Conservation (phyloP, 805 yeast genomes). For the Crinitomyces ghanaensis region DNA sequence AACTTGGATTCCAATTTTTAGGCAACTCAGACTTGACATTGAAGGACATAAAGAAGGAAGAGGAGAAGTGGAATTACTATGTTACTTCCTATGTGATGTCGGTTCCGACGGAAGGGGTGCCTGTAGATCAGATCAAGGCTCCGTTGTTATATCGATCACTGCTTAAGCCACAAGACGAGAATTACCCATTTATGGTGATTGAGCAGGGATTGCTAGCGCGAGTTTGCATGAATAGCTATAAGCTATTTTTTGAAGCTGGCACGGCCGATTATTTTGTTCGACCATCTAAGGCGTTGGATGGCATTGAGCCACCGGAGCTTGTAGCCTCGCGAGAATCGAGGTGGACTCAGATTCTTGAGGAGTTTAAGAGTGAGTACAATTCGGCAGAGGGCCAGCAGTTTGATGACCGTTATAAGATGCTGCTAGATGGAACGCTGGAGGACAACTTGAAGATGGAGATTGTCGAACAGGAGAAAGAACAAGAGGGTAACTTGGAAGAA, state of each 20-base stretch:
- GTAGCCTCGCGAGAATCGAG: constrained; percentile 49
- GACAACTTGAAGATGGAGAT: constrained; percentile 16
- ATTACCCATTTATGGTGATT: constrained; percentile 38
- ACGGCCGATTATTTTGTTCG: constrained; percentile 73
- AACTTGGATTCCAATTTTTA: constrained; percentile 66
- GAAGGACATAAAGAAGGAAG: constrained; percentile 54
- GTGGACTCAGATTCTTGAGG: constrained; percentile 41
- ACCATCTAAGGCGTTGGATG: constrained; percentile 33
- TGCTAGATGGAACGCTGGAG: no score
- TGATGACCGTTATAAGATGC: no score
- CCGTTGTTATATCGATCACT: constrained; percentile 57
- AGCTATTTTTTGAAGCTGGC: constrained; percentile 67
- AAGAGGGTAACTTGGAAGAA: constrained; percentile 12
- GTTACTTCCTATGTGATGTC: constrained; percentile 87
- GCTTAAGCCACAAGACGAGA: constrained; percentile 17
- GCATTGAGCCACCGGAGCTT: constrained; percentile 34
- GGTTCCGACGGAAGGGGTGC: constrained; percentile 94
- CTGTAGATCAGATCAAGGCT: constrained; percentile 58
- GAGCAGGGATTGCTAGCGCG: constrained; percentile 67
- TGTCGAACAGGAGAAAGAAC: constrained; percentile 19
- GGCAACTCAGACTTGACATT: constrained; percentile 65
- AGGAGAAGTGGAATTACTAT: constrained; percentile 86
- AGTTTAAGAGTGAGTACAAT: constrained; percentile 24
- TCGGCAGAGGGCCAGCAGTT: no score
- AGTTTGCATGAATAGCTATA: constrained; percentile 65